phyloP scores from a whole-genome alignment of 371 early-diverging fungal species.

The Mucor sp. region DNA sequence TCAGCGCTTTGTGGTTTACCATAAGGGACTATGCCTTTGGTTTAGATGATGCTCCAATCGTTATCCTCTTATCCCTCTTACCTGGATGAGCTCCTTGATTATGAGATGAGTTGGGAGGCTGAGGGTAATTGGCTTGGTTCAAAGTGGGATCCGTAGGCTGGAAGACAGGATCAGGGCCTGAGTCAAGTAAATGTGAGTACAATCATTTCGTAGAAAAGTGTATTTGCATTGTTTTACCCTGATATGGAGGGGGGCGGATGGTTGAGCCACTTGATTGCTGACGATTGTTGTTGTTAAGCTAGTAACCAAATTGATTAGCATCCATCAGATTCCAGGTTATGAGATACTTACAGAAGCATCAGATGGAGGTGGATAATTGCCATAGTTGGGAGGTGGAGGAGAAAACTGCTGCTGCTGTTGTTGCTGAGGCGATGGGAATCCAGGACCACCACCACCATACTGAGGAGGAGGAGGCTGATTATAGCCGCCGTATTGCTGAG shows the following conservation, averaged over 20 bases:
- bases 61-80: background rate
- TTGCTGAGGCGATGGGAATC: background rate
- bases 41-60: background rate
- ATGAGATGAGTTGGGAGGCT: constrained; percentile 25
- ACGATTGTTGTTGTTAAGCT: background rate
- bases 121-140: constrained; percentile 30
- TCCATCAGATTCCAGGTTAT: background rate
- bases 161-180: constrained; percentile 25
- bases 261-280: background rate
- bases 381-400: constrained; percentile 9
- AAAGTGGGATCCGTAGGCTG: constrained; percentile 19
- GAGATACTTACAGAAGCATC: background rate
- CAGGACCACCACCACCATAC: background rate
- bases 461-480: constrained; percentile 1
- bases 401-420: background rate
- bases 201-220: background rate
- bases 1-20: constrained; percentile 14
- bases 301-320: background rate
- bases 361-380: constrained; percentile 6
- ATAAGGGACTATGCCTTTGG: constrained; percentile 16
- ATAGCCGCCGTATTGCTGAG: constrained; percentile 4
- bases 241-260: constrained; percentile 21
- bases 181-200: background rate
- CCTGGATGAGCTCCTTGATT: constrained; percentile 20
- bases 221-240: background rate